phyloP scores from a whole-genome alignment of 371 early-diverging fungal species.

The Mortierella sp. region DNA sequence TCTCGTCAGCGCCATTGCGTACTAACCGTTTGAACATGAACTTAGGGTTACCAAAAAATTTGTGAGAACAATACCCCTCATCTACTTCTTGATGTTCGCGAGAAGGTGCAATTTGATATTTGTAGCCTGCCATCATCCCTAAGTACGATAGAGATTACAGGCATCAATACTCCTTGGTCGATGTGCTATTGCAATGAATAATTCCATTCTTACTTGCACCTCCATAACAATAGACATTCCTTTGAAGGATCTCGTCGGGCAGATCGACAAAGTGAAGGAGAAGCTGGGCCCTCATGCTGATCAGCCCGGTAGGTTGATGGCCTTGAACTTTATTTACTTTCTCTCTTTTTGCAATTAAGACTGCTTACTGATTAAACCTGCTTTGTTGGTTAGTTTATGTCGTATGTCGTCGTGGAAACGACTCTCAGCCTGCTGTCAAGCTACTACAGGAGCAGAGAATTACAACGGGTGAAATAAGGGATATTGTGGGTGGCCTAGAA shows the following conservation, averaged over 20 bases:
- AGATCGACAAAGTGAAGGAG: constrained; percentile 25
- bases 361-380: no score
- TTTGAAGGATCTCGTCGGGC: constrained; percentile 26
- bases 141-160: constrained; percentile 40
- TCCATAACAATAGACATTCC: constrained; percentile 29
- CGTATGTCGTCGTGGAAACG: constrained; percentile 93
- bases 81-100: constrained; percentile 91
- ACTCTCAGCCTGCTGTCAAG: constrained; percentile 89
- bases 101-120: constrained; percentile 84
- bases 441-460: constrained; percentile 70
- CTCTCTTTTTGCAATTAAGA: neutral
- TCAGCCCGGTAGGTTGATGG: constrained; percentile 41
- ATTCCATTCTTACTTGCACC: neutral
- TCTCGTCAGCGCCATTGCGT: neutral
- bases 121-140: constrained; percentile 75
- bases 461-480: constrained; percentile 63
- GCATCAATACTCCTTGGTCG: no score
- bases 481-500: constrained; percentile 87
- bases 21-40: neutral
- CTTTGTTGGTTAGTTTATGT: constrained; percentile 72
- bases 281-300: constrained; percentile 58
- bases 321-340: constrained; percentile 17
- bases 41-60: constrained; percentile 59
- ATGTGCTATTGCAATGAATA: neutral
- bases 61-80: constrained; percentile 61